A percentile compares a stretch with the other conserved stretches of the same genome.
Evolutionary conservation across 2,329 filamentous ascomycete genomes (phyloP).

Genomic region (Fusarium sp.): DNA sequence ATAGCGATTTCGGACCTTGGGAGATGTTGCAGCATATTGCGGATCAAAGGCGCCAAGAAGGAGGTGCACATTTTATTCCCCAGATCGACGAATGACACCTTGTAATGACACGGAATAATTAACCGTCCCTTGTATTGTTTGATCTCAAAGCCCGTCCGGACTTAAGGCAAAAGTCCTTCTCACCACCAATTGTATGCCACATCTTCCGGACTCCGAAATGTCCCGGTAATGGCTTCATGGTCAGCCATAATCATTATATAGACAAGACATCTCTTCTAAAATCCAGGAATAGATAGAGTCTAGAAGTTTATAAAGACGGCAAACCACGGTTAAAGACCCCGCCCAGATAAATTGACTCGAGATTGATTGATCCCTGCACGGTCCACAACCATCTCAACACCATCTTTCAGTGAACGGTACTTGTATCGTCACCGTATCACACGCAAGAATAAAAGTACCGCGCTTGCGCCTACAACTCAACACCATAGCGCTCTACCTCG

Average conservation of each 20-base stretch:
- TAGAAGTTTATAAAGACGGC: constrained; percentile 6
- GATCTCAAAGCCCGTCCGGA: constrained; percentile 14
- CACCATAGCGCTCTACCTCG: constrained; percentile 32
- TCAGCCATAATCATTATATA: neutral
- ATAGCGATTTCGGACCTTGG: neutral
- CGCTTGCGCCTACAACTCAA: constrained; percentile 28
- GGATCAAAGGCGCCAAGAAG: constrained; percentile 19
- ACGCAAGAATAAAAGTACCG: constrained; percentile 11
- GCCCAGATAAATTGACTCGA: neutral
- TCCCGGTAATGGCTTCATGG: constrained; percentile 1
- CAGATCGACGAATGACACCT: constrained; percentile 21
- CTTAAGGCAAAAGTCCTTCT: constrained; percentile 16
- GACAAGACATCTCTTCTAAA: neutral
- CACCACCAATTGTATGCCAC: constrained; percentile 8
- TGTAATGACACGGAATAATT: constrained; percentile 16
- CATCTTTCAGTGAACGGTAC: constrained; percentile 21
- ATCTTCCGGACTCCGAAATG: constrained; percentile 33
- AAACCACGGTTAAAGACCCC: constrained; percentile 20
- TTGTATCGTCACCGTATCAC: neutral
- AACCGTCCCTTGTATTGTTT: neutral
- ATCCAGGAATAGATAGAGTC: neutral
- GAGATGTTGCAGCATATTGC: neutral
- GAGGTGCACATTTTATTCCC: constrained; percentile 19
- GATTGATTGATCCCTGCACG: constrained; percentile 34
- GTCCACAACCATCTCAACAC: constrained; percentile 30